Base-by-base conservation (phyloP, 768 basidiomycete genomes). In the Psilocybe cubensis region DNA sequence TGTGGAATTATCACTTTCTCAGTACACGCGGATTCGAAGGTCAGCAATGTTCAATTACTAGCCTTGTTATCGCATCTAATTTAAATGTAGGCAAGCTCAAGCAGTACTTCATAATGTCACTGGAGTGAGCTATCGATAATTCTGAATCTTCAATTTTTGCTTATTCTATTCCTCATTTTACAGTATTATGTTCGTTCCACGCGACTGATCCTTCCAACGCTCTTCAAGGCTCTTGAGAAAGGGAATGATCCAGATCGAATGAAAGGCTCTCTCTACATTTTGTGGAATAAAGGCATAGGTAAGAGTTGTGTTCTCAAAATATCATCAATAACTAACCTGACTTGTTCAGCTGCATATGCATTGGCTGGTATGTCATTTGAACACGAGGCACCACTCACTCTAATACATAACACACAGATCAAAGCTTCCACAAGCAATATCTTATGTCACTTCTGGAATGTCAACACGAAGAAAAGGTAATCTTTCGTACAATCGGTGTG, bases 211-310 rank as follows among this genome's bases (percentile, higher is more conserved):
- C 76, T 91, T 25, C 86, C 89, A 4, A 70, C 74, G 20, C 71
- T 90, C 44, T 85, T 87, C 64, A 76, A 80, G 57, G 84, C 88
- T 4, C 72, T 92, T 47, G 72, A 72, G 54, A 88, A 85, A 65
- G 94, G 91, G 5, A 87, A 83, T 56, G 93, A 96, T 66, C 90
- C 94, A 9, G 95, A 98, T 71, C 82, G 89, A 23, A 96, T 97
- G 87, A 98, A 98, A 74, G 96, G 96, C 7, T 94, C 93, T 17
- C 76, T 96, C 38, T 95, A 94, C 68, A 79, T 91, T 18, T 72
- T 92, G 9, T 85, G 85, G 75, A 86, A 88, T 64, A 90, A 89
- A 70, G 86, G 83, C 27, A 86, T 80, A 52, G 81, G 89, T 89
- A 59, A 42, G 83, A 61, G 53, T 52, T 28, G 21, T 59, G 18